phyloP scores from a whole-genome alignment of 2,329 filamentous ascomycete species.

The Fusarium secorum region DNA sequence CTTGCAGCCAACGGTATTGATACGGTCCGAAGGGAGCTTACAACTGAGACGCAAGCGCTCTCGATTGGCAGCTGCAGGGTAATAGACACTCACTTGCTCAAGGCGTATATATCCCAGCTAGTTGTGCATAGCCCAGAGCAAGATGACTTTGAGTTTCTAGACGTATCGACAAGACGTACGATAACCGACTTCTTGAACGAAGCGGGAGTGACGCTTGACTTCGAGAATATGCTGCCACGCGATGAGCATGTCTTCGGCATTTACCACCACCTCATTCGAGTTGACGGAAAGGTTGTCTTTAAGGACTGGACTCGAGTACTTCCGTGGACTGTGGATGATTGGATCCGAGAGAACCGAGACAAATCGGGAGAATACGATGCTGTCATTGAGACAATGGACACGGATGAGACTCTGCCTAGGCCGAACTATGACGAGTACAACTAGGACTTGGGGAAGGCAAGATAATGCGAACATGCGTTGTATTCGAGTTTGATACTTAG shows the following conservation, averaged over 20 bases:
- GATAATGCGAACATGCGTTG: rapidly evolving
- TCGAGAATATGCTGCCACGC: rapidly evolving
- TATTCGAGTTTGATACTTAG: too few relatives aligned
- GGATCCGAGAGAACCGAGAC: rapidly evolving
- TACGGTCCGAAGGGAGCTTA: background rate
- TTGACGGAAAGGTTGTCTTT: rapidly evolving
- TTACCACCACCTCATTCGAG: background rate
- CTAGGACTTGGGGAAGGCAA: rapidly evolving
- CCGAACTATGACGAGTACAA: too few relatives aligned
- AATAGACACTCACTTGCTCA: background rate
- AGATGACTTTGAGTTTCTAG: background rate
- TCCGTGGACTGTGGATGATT: rapidly evolving
- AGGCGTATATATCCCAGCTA: background rate
- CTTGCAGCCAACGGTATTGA: background rate
- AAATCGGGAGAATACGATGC: rapidly evolving
- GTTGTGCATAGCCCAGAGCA: background rate
- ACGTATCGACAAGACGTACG: rapidly evolving
- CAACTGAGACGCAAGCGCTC: background rate
- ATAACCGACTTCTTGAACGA: rapidly evolving
- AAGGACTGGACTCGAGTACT: rapidly evolving
- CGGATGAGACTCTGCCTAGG: rapidly evolving
- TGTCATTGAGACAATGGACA: rapidly evolving
- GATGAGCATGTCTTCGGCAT: rapidly evolving
- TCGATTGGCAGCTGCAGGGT: rapidly evolving
- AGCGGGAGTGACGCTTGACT: background rate